Evolutionary conservation across 495 filamentous ascomycete genomes (phyloP), one percentile per base, ranked within the genome.

Genomic region (Elaphomyces granulatus): DNA sequence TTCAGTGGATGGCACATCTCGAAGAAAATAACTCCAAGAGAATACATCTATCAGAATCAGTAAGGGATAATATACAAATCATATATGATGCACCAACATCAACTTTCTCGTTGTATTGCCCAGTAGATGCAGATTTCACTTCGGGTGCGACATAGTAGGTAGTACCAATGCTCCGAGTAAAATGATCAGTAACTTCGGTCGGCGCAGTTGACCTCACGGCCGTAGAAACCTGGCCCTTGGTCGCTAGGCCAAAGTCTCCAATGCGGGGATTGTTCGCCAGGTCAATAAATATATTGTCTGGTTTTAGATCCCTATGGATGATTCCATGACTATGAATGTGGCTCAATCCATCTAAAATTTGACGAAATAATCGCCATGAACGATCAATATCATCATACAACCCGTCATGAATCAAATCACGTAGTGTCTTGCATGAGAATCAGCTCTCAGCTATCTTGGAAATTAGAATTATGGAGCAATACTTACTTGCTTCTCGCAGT

Each of bases 261-360:
- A 98, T 95, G 41, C 87, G 83, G 8, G 92, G 84, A 50, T 93
- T 88, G 33, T 82, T 83, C 2, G 80, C 71, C 23, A 79, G 72
- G 50, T 96, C 92, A 48, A 96, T 90, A 60, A 98, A 98, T 35
- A 98, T 76, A 46, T 98, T 98, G 50, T 98, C 92, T 0, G 90
- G 90, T 52, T 96, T 96, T n/a, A 98, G 68, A 55, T 98, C 90
- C 1, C 90, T 80, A 52, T 98, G 90, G 15, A 98, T 88, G 47
- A 98, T 94, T 33, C 84, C 86, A 39, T 90, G 68, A 23, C 78
- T 70, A 53, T 98, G 90, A 34, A 98, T 86, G 58, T 98, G 87
- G 28, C 71, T 79, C 12, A 98, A 57, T 0, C 90, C 90, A 60
- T 96, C 87, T 2, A 95, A 66, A 9, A 94, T 80, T 54, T 96